Base-by-base conservation (phyloP, 805 yeast genomes). In the Saturnispora ahearnii region DNA sequence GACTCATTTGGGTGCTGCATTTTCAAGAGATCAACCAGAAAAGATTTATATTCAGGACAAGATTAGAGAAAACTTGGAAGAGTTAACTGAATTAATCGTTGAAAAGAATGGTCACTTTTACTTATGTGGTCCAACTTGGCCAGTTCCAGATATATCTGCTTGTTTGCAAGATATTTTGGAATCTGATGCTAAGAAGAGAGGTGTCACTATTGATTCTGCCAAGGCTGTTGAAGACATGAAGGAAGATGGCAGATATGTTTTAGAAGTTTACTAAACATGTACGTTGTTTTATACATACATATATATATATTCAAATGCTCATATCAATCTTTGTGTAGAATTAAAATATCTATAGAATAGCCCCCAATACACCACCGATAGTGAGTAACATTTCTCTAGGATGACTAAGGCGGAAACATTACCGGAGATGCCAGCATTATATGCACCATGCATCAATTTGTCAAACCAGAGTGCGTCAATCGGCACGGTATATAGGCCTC, bases 101-200 rank as follows among this genome's bases (percentile, higher is more conserved):
- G 70, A 73, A 55, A 76, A 89, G 70, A 72, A 82, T 51, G 98
- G 98, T 51, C 82, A 89, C 26, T 91, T 91, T 78, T 91, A 91
- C 72, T 76, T 91, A 65, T 91, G 98, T 80, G 98, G 98, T 55
- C 98, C 98, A 41, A 91, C 97, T 2, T 91, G 98, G 98, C 98
- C 98, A 32, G 97, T 91, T 62, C 96, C 98, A 10, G 96, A 90
- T 66, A 86, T 91, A 60, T 86, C 96, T 48, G 84, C 83, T 41
- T 95, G 96, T 60, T 73, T 91, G 58, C 84, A 84, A 62, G 96
- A 87, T 56, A 84, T 91, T 58, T 75, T 89, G 46, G 67, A 68
- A 24, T 76, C 77, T 43, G 96, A 87, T 55, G 95, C 96, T 26
- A 73, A 71, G 47, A 73, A 71, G 56, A 75, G 72, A 49, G 95